These are phyloP conservation scores for Penicillium angulare DNA, from an alignment of 495 filamentous ascomycete genomes.

Conservation along the genomic window DNA sequence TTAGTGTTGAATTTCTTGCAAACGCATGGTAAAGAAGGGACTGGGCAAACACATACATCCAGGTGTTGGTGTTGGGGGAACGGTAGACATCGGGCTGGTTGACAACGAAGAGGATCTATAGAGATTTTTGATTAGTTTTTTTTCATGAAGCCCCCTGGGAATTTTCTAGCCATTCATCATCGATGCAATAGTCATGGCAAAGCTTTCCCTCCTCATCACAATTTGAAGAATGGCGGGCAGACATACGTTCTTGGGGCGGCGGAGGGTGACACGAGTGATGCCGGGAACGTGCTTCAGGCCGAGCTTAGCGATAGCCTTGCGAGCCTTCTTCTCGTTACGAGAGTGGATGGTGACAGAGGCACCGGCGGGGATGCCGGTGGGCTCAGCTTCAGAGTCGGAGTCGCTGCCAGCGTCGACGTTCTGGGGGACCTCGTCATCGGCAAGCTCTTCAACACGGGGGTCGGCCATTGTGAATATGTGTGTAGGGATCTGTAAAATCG, in stretches of 20 bases:
- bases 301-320: slow-evolving; percentile 97
- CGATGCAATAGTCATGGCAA: slow-evolving; percentile 2
- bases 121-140: not conserved
- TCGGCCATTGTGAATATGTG: slow-evolving; percentile 77
- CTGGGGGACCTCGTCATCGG: slow-evolving; percentile 76
- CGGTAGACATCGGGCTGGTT: slow-evolving; percentile 99
- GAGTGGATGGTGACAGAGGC: slow-evolving; percentile 89
- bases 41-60: slow-evolving; percentile 71
- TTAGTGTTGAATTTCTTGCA: slow-evolving; percentile 15
- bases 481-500: slow-evolving; percentile 28
- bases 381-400: slow-evolving; percentile 72
- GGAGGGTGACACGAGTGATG: slow-evolving; percentile 96
- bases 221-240: not conserved
- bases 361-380: slow-evolving; percentile 75
- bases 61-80: slow-evolving; percentile 96
- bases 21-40: too few species aligned
- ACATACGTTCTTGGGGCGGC: slow-evolving; percentile 93
- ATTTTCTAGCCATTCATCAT: not conserved
- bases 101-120: slow-evolving; percentile 96
- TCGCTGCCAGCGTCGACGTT: slow-evolving; percentile 76
- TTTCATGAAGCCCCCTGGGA: not conserved
- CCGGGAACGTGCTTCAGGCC: slow-evolving; percentile 93
- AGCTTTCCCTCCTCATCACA: not conserved
- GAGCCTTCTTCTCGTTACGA: slow-evolving; percentile 99
- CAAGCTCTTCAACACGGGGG: slow-evolving; percentile 95